Evolutionary conservation across 2,329 filamentous ascomycete genomes (phyloP).

Genomic region (Teratosphaeria destructans): DNA sequence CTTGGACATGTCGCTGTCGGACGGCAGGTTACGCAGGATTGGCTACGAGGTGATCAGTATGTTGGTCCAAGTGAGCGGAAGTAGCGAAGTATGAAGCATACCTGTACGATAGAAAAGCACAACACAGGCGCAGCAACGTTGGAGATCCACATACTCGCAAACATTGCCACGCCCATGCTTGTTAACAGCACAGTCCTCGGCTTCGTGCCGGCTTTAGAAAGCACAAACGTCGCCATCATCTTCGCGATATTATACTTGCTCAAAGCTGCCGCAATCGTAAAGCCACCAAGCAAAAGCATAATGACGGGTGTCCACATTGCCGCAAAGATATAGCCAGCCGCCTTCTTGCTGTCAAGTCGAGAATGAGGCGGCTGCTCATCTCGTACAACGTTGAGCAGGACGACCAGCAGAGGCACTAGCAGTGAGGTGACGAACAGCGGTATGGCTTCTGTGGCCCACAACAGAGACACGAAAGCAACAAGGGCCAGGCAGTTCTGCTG

Average conservation of each 20-base stretch:
- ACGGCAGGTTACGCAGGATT: slow-evolving; percentile 82
- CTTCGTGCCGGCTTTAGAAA: slow-evolving; percentile 90
- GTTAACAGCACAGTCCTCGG: slow-evolving; percentile 85
- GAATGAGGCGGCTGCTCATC: slow-evolving; percentile 59
- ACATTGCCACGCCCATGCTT: slow-evolving; percentile 97
- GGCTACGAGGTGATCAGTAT: slow-evolving; percentile 44
- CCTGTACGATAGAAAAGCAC: slow-evolving; percentile 95
- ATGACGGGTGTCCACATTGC: slow-evolving; percentile 99
- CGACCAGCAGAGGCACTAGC: slow-evolving; percentile 84
- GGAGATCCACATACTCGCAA: slow-evolving; percentile 98
- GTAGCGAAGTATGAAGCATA: slow-evolving; percentile 32
- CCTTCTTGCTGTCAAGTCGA: slow-evolving; percentile 67
- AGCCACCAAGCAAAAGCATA: slow-evolving; percentile 92
- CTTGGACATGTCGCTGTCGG: slow-evolving; percentile 87
- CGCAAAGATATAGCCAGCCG: slow-evolving; percentile 75
- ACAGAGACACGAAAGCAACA: slow-evolving; percentile 80
- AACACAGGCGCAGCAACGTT: slow-evolving; percentile 95
- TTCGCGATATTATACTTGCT: slow-evolving; percentile 98
- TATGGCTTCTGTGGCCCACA: slow-evolving; percentile 98
- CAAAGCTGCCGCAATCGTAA: slow-evolving; percentile 86
- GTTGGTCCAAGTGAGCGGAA: background rate
- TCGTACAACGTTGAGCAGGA: slow-evolving; percentile 74
- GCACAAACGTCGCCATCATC: slow-evolving; percentile 87
- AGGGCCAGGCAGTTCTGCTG: slow-evolving; percentile 95
- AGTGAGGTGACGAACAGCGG: slow-evolving; percentile 94